Percentiles rank a stretch among this genome's conserved stretches.
Evolutionary conservation across 2,329 filamentous ascomycete genomes (phyloP).

Genomic region (Chalaropsis ovoidea): DNA sequence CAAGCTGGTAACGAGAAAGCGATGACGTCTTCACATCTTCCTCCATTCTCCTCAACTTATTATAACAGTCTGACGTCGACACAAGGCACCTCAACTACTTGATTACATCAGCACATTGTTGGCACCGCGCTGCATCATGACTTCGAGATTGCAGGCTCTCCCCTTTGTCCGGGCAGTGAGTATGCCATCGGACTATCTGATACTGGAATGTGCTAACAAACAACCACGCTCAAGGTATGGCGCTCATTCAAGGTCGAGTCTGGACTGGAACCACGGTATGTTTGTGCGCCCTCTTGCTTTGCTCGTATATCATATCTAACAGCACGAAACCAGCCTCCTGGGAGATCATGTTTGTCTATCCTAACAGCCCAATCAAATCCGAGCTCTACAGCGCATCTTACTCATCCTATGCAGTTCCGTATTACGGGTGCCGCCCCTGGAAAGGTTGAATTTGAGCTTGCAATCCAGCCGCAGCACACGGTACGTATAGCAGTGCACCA

Average conservation of each 20-base stretch:
- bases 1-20: neutral
- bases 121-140: neutral
- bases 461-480: conserved; percentile 65
- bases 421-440: conserved; percentile 55
- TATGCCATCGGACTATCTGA: neutral
- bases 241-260: conserved; percentile 78
- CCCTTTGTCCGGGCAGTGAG: conserved; percentile 24
- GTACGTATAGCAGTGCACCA: conserved; percentile 37
- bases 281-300: conserved; percentile 10
- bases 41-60: neutral
- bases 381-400: neutral
- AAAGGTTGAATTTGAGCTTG: conserved; percentile 63
- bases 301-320: neutral
- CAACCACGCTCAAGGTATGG: conserved; percentile 53
- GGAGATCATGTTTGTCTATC: conserved; percentile 34
- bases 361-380: no score
- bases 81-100: neutral
- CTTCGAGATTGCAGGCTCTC: conserved; percentile 7
- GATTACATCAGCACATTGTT: neutral
- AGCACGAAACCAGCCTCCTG: conserved; percentile 33
- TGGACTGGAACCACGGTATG: conserved; percentile 76
- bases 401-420: conserved; percentile 46
- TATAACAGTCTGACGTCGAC: neutral
- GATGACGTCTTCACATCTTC: neutral
- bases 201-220: neutral